Percentiles rank a stretch among this genome's conserved stretches.
Evolutionary conservation across 1,139 yeast genomes (phyloP).

Genomic region (Debaryomyces singareniensis): DNA sequence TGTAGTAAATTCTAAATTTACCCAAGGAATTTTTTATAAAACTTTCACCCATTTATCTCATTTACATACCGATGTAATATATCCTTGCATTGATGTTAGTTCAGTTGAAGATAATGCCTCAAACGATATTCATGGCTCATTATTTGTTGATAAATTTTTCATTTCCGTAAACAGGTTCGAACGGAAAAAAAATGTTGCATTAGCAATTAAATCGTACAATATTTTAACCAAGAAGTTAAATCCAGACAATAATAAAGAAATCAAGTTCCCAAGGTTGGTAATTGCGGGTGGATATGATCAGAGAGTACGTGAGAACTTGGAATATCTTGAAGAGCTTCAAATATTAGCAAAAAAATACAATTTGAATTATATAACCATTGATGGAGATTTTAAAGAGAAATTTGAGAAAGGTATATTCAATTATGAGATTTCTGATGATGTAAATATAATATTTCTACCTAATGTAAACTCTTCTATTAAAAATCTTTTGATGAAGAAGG

Average conservation of each 20-base stretch:
- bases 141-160: slow-evolving; percentile 36
- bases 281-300: slow-evolving; percentile 92
- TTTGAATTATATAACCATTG: slow-evolving; percentile 39
- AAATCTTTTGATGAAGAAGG: slow-evolving; percentile 50
- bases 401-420: background rate
- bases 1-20: slow-evolving; percentile 84
- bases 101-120: slow-evolving; percentile 19
- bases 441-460: slow-evolving; percentile 68
- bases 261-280: slow-evolving; percentile 43
- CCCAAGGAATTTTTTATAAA: slow-evolving; percentile 58
- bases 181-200: slow-evolving; percentile 70
- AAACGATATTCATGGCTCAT: slow-evolving; percentile 20
- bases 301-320: slow-evolving; percentile 69
- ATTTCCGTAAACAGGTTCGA: slow-evolving; percentile 87
- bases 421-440: background rate
- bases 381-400: slow-evolving; percentile 19
- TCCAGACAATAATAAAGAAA: slow-evolving; percentile 12
- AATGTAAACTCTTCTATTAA: slow-evolving; percentile 67
- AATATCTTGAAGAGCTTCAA: slow-evolving; percentile 59
- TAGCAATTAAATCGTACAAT: slow-evolving; percentile 60
- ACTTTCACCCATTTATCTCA: slow-evolving; percentile 48
- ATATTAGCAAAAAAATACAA: slow-evolving; percentile 38
- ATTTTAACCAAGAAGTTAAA: slow-evolving; percentile 6
- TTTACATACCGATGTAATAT: slow-evolving; percentile 62
- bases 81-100: slow-evolving; percentile 73